phyloP scores from a whole-genome alignment of 345 rosid genomes.

The Rhizophora mangle region DNA sequence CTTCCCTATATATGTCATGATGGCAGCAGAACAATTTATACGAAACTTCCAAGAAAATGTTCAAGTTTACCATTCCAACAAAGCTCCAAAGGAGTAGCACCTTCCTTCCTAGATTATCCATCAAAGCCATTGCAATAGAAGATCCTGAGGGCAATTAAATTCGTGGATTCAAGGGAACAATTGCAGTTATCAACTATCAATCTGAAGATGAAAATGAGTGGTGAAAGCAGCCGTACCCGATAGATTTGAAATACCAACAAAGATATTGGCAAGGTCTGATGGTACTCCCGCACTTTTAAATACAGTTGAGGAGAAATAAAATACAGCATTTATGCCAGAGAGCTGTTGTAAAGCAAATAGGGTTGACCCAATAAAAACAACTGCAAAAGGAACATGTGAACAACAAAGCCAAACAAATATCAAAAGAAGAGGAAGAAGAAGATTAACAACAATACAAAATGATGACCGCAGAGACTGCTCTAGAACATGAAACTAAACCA shows the following conservation, averaged over 20 bases:
- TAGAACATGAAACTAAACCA: conserved; percentile 13
- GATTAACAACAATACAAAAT: conserved; percentile 4
- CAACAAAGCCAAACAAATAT: conserved; percentile 48
- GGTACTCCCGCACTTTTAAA: conserved; percentile 94
- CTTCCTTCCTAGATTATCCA: conserved; percentile 91
- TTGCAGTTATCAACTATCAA: conserved; percentile 3
- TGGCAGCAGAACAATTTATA: background rate
- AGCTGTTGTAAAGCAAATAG: conserved; percentile 99
- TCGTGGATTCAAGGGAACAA: conserved; percentile 3
- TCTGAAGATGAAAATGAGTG: conserved; percentile 4
- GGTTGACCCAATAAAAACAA: conserved; percentile 99
- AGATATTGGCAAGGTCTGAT: conserved; percentile 65
- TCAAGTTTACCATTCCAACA: conserved; percentile 62
- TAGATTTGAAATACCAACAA: conserved; percentile 75
- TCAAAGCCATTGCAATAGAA: conserved; percentile 73
- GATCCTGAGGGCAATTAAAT: conserved; percentile 54
- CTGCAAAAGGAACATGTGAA: conserved; percentile 92
- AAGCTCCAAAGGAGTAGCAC: conserved; percentile 78
- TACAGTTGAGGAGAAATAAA: conserved; percentile 97
- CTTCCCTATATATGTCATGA: background rate
- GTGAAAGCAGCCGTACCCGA: conserved; percentile 44
- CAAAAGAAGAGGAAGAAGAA: conserved; percentile 9
- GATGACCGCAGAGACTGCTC: conserved; percentile 10
- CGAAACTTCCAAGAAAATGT: conserved; percentile 9
- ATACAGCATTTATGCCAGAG: conserved; percentile 98